These are phyloP conservation scores for Salinomyces thailandicus DNA, from an alignment of 2,329 filamentous ascomycete genomes.

Conservation along the genomic window DNA sequence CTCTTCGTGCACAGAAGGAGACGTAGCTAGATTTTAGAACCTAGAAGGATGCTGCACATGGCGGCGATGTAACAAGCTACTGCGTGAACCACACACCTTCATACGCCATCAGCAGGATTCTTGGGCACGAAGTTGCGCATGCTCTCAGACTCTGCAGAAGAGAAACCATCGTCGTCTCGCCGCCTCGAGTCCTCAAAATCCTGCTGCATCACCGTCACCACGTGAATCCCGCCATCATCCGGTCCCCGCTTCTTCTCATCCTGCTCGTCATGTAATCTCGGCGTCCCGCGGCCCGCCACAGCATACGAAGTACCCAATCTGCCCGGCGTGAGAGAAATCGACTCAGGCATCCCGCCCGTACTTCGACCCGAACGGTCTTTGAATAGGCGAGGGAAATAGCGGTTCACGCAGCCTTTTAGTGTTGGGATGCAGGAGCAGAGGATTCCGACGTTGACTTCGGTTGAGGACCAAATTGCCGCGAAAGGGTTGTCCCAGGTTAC, in stretches of 20 bases:
- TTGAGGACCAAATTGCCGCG: conserved; percentile 25
- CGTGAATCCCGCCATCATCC: conserved; percentile 17
- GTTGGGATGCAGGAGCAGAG: conserved; percentile 29
- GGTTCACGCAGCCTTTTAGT: conserved; percentile 24
- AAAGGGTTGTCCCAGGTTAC: conserved; percentile 25
- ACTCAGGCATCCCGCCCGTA: not conserved
- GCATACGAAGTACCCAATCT: not conserved
- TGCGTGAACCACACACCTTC: too few relatives aligned
- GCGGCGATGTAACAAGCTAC: too few relatives aligned
- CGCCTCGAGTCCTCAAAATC: conserved; percentile 5
- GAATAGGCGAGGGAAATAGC: conserved; percentile 20
- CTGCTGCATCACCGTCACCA: conserved; percentile 14
- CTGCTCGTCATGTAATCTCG: not conserved
- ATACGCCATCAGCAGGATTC: not conserved
- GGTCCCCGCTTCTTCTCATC: not conserved
- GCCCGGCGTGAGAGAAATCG: not conserved
- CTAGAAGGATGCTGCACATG: too few relatives aligned
- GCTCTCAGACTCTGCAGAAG: not conserved
- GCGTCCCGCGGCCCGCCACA: not conserved
- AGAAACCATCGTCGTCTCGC: not conserved
- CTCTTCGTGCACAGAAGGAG: too few relatives aligned
- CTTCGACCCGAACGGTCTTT: not conserved
- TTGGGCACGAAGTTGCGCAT: not conserved
- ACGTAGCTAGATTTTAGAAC: too few relatives aligned
- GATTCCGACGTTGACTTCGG: conserved; percentile 30